Conservation (phyloP, 176 grass and related monocot species). For the Ensete ventricosum region DNA sequence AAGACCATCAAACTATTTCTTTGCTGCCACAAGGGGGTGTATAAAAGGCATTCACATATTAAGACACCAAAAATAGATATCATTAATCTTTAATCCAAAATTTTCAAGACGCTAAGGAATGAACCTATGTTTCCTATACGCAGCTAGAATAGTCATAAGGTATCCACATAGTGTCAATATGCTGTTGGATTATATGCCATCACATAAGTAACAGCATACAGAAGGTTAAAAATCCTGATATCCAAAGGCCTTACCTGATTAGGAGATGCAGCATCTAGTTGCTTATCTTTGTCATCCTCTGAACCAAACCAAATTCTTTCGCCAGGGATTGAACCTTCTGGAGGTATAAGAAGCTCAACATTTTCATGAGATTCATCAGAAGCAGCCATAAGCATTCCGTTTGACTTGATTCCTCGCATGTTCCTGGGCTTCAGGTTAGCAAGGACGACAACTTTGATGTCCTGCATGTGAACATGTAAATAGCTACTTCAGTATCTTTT, state of each 20-base stretch:
- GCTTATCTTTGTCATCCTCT: constrained; percentile 55
- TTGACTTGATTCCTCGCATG: constrained; percentile 97
- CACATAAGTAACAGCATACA: background rate
- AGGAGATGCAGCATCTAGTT: constrained; percentile 55
- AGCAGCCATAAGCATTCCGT: constrained; percentile 96
- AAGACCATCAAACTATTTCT: background rate
- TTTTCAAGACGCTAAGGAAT: no score
- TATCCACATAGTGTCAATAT: no score
- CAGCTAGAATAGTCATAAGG: no score
- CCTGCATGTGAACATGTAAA: constrained; percentile 30
- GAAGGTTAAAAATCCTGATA: background rate
- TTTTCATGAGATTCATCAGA: constrained; percentile 84
- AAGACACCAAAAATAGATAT: no score
- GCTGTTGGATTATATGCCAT: no score
- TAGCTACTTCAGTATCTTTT: background rate
- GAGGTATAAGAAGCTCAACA: constrained; percentile 75
- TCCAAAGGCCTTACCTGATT: constrained; percentile 49
- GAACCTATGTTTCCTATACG: no score
- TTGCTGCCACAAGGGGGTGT: background rate
- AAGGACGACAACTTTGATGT: constrained; percentile 72
- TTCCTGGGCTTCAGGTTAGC: constrained; percentile 92
- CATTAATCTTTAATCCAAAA: no score
- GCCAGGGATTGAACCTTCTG: constrained; percentile 70
- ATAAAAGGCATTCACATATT: no score
- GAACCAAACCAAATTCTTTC: constrained; percentile 96